These are phyloP conservation scores for Teratosphaeria zuluensis DNA, from an alignment of 2,329 filamentous ascomycete species.

Conservation along the genomic window DNA sequence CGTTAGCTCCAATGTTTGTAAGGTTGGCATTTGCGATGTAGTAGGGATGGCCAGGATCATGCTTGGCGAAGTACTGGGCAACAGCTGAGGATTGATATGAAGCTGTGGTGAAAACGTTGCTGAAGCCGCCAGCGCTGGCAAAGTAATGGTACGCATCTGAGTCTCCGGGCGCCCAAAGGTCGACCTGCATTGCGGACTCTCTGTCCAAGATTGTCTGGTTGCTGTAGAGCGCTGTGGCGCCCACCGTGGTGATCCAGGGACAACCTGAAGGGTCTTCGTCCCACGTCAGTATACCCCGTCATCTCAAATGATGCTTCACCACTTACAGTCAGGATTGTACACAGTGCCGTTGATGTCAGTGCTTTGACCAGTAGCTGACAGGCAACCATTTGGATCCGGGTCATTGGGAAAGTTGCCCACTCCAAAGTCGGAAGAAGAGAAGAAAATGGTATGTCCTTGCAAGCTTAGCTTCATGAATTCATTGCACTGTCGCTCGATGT, in stretches of 20 bases:
- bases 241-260: conserved; percentile 28
- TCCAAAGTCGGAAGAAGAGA: conserved; percentile 36
- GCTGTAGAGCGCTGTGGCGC: conserved; percentile 29
- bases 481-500: conserved; percentile 36
- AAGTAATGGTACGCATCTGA: background rate
- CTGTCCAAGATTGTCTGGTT: conserved; percentile 18
- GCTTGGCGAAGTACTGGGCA: conserved; percentile 19
- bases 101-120: conserved; percentile 22
- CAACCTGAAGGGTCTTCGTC: conserved; percentile 4
- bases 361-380: conserved; percentile 31
- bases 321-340: conserved; percentile 16
- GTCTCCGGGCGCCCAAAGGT: background rate
- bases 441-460: conserved; percentile 36
- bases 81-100: conserved; percentile 29
- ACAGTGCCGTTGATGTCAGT: conserved; percentile 3
- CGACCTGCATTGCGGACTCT: conserved; percentile 9
- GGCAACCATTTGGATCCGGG: conserved; percentile 20
- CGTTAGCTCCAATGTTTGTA: conserved; percentile 11
- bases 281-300: background rate
- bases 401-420: conserved; percentile 14
- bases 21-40: conserved; percentile 12
- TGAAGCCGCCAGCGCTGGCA: conserved; percentile 22
- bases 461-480: conserved; percentile 37
- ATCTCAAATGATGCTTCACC: conserved; percentile 11
- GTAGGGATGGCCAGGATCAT: conserved; percentile 13